Evolutionary conservation across 2,329 filamentous ascomycete species (phyloP).

Genomic region (Mycosphaerelloides madeirae): DNA sequence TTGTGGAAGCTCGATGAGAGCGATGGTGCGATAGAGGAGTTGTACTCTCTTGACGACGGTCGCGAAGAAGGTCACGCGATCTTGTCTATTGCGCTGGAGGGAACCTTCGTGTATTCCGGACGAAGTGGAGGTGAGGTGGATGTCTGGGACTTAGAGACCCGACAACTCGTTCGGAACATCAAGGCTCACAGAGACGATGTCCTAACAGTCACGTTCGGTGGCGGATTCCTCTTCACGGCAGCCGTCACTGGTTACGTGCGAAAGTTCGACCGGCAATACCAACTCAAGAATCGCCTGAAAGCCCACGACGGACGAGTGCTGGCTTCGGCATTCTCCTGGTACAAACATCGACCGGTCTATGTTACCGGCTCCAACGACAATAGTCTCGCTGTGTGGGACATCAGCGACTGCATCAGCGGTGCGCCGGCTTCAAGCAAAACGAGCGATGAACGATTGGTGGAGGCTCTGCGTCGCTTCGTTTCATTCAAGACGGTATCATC

Average conservation of each 20-base stretch:
- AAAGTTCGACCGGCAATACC: conserved; percentile 77
- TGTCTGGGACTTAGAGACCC: conserved; percentile 94
- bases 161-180: conserved; percentile 81
- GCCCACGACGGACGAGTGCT: conserved; percentile 85
- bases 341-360: conserved; percentile 72
- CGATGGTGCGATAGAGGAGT: conserved; percentile 61
- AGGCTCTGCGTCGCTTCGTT: conserved; percentile 73
- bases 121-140: conserved; percentile 84
- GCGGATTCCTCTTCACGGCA: conserved; percentile 79
- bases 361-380: conserved; percentile 94
- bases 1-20: conserved; percentile 73
- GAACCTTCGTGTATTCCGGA: conserved; percentile 87
- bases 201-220: conserved; percentile 79
- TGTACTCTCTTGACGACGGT: conserved; percentile 62
- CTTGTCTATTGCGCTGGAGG: conserved; percentile 78
- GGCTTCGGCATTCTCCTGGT: conserved; percentile 69
- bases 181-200: conserved; percentile 76
- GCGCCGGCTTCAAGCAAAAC: conserved; percentile 46
- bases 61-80: conserved; percentile 56
- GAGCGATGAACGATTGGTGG: conserved; percentile 59
- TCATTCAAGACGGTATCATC: conserved; percentile 90
- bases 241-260: conserved; percentile 73
- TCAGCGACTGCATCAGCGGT: conserved; percentile 53
- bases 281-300: conserved; percentile 70
- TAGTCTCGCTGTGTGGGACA: conserved; percentile 81